Evolutionary conservation across 2,329 filamentous ascomycete species (phyloP), one percentile per base, ranked within the genome.

Genomic region (Penicillium digitatum): DNA sequence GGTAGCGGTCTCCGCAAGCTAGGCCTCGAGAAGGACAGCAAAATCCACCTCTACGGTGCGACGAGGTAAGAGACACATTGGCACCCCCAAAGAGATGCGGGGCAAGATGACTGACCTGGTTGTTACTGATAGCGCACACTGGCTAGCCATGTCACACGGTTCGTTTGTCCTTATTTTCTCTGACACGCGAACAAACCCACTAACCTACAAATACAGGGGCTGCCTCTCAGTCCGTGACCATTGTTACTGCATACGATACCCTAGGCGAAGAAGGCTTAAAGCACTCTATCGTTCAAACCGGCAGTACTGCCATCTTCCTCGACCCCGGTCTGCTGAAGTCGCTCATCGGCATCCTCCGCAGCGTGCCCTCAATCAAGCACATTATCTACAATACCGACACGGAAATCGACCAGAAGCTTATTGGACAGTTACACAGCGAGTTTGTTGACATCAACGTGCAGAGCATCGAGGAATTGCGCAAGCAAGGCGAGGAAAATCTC

Each of bases 221-320:
- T 53, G 76, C 86, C 20, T 92, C 91, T 16, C 93, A 97, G 75
- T 92, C 89, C 42, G 85, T 96, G 72, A 85, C 89, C 56, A 92
- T 96, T 63, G 93, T 96, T 48, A 97, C 93, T 43, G 91, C 92
- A 48, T 96, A 96, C 75, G 92, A 96, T 73, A 95, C 91, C 29
- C 86, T 96, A 42, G 92, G 92, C 51, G 83, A 90, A 66, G 85
- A 87, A 59, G 92, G 91, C 44, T 82, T 96, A 60, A 85, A 87
- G 76, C 91, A 95, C 78, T 95, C 91, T 3, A 82, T 96, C 61
- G 80, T 86, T 22, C 89, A 95, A 76, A 94, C 90, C 50, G 80
- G 85, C 59, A 87, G 90, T 49, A 85, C 85, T 66, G 87, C 87
- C 72, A 93, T 96, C 79, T 96, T 92, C 76, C 82, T 90, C 59